A percentile compares a stretch with the other conserved stretches of the same genome.
phyloP scores from a whole-genome alignment of 352 stramenopile genomes.

The Phytopythium helicoides region DNA sequence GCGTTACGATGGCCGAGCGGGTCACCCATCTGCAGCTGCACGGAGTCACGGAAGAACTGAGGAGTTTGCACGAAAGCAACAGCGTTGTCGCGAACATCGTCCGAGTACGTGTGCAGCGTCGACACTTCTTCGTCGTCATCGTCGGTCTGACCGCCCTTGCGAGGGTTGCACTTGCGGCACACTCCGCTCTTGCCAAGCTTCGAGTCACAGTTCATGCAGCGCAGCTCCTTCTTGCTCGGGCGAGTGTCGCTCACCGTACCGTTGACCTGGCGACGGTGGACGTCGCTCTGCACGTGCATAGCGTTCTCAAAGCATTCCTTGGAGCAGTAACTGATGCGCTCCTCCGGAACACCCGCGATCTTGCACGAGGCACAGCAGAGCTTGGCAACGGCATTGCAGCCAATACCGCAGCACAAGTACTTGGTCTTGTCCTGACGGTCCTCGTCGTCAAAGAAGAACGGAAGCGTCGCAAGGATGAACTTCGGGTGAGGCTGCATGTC shows the following conservation, averaged over 20 bases:
- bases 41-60: slow-evolving; percentile 85
- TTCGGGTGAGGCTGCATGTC: slow-evolving; percentile 84
- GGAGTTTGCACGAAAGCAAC: slow-evolving; percentile 82
- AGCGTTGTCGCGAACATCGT: slow-evolving; percentile 71
- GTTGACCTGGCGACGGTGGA: slow-evolving; percentile 83
- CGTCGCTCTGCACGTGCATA: slow-evolving; percentile 72
- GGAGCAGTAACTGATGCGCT: slow-evolving; percentile 85
- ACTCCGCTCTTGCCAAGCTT: slow-evolving; percentile 72
- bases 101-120: slow-evolving; percentile 73
- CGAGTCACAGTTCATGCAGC: slow-evolving; percentile 68
- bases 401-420: slow-evolving; percentile 71
- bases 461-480: slow-evolving; percentile 69
- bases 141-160: slow-evolving; percentile 29
- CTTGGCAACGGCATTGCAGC: slow-evolving; percentile 76
- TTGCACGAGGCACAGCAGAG: slow-evolving; percentile 84
- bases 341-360: slow-evolving; percentile 78
- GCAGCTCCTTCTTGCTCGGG: slow-evolving; percentile 65
- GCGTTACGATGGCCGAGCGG: slow-evolving; percentile 79
- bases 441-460: slow-evolving; percentile 82
- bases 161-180: slow-evolving; percentile 71
- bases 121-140: slow-evolving; percentile 49
- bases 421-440: slow-evolving; percentile 73
- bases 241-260: slow-evolving; percentile 73
- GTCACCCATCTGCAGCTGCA: slow-evolving; percentile 81
- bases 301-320: slow-evolving; percentile 87